A percentile compares a stretch with the other conserved stretches of the same genome.
phyloP scores from a whole-genome alignment of 306 rosid species.

The Castanea sativa region DNA sequence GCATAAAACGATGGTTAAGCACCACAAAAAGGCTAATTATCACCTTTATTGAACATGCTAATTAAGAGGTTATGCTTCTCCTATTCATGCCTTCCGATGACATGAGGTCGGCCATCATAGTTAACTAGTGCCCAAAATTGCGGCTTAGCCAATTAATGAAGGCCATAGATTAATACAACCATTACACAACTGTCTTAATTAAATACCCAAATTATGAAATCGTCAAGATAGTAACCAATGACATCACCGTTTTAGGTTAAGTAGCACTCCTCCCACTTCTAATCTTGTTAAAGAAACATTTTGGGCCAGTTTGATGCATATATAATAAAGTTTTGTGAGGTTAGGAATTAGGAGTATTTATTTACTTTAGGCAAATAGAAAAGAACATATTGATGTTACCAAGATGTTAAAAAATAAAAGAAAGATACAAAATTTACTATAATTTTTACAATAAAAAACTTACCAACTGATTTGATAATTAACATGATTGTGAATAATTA shows the following conservation, averaged over 20 bases:
- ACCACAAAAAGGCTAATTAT: slow-evolving; percentile 28
- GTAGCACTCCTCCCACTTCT: not conserved
- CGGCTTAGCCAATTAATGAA: not conserved
- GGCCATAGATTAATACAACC: not conserved
- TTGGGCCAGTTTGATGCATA: too few species aligned
- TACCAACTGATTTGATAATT: too few species aligned
- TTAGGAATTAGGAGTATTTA: too few species aligned
- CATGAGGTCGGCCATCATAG: not conserved
- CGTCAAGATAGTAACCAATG: not conserved
- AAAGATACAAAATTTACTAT: too few species aligned
- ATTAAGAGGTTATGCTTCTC: slow-evolving; percentile 11
- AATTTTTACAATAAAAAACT: too few species aligned
- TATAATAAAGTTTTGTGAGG: too few species aligned
- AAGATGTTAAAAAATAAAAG: too few species aligned
- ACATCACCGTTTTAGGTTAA: not conserved
- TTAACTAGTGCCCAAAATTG: not conserved
- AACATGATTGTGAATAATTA: too few species aligned
- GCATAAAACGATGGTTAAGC: slow-evolving; percentile 37
- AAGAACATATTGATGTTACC: too few species aligned
- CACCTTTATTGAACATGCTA: slow-evolving; percentile 33
- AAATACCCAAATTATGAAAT: not conserved
- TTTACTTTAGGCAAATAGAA: too few species aligned
- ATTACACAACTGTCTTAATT: not conserved
- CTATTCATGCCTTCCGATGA: slow-evolving; percentile 18
- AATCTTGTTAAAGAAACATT: not conserved